Percentiles rank a stretch among this genome's conserved stretches.
These are phyloP conservation scores for Pichia occidentalis DNA, from an alignment of 805 yeast genomes.

Conservation along the genomic window DNA sequence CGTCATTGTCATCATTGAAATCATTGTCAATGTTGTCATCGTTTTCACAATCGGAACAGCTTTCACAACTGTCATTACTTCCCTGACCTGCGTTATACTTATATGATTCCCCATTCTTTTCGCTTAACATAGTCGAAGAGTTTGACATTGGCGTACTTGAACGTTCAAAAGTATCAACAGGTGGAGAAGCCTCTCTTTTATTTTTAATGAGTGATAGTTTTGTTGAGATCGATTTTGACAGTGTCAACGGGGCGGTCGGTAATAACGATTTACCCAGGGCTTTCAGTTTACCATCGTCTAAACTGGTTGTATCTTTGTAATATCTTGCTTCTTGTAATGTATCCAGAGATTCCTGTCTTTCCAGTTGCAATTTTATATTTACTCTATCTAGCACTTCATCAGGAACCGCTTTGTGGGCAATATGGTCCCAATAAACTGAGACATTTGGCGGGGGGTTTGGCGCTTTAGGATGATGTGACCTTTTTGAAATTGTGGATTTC, in stretches of 20 bases:
- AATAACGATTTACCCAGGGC: conserved; percentile 62
- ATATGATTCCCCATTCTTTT: too few species aligned
- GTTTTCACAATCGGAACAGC: too few species aligned
- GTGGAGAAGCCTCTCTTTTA: not conserved
- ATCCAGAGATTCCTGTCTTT: conserved; percentile 50
- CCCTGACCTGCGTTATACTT: too few species aligned
- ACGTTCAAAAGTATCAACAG: not conserved
- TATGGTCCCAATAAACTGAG: conserved; percentile 10
- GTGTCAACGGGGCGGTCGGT: conserved; percentile 19
- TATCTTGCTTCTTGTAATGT: conserved; percentile 59
- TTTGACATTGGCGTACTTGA: not conserved
- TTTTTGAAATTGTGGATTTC: not conserved
- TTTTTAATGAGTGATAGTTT: conserved; percentile 1
- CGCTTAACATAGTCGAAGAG: too few species aligned
- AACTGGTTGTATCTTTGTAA: conserved; percentile 47
- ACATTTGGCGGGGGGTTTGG: conserved; percentile 8
- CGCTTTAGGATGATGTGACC: conserved; percentile 8
- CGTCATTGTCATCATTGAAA: too few species aligned
- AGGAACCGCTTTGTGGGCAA: conserved; percentile 9
- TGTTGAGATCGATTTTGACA: conserved; percentile 6
- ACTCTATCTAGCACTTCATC: conserved; percentile 26
- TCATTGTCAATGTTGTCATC: too few species aligned
- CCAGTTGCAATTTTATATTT: conserved; percentile 36
- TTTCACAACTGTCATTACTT: too few species aligned
- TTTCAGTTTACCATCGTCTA: conserved; percentile 59